Evolutionary conservation across 257 asterid genomes (phyloP).

Genomic region (Salvia miltiorrhiza): DNA sequence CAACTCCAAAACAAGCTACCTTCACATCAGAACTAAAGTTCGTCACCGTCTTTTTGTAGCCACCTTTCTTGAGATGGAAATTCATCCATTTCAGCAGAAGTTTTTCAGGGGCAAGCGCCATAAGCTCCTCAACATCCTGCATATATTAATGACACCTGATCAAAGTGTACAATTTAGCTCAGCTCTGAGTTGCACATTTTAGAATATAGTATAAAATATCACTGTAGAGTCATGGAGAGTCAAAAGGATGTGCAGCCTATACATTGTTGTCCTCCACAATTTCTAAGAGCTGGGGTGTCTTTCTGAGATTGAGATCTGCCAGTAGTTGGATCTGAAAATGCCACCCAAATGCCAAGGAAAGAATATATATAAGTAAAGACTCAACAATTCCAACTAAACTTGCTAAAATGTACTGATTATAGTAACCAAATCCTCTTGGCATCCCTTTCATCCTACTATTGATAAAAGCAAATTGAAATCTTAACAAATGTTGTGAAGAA

Average conservation of each 20-base stretch:
- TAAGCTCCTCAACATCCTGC: constrained; percentile 96
- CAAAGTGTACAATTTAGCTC: constrained; percentile 27
- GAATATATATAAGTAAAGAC: constrained; percentile 20
- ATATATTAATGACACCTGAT: constrained; percentile 33
- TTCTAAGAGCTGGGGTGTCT: constrained; percentile 98
- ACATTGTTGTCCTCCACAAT: constrained; percentile 92
- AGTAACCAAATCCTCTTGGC: not conserved
- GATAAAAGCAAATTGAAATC: constrained; percentile 15
- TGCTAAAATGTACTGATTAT: constrained; percentile 4
- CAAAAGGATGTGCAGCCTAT: constrained; percentile 13
- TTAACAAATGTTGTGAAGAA: constrained; percentile 10
- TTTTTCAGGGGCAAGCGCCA: constrained; percentile 98
- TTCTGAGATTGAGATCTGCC: constrained; percentile 97
- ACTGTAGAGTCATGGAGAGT: constrained; percentile 10
- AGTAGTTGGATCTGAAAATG: constrained; percentile 79
- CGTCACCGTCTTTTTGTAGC: constrained; percentile 75
- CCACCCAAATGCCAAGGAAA: constrained; percentile 23
- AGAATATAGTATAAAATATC: constrained; percentile 1
- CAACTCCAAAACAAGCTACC: constrained; percentile 37
- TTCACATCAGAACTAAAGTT: constrained; percentile 92
- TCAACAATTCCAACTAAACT: constrained; percentile 12
- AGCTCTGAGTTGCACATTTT: constrained; percentile 13
- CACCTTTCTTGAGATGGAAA: constrained; percentile 92
- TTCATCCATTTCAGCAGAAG: constrained; percentile 93
- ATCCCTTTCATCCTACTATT: not conserved